Conservation (phyloP, 2,329 filamentous ascomycete genomes). For the Xylariales sp. region DNA sequence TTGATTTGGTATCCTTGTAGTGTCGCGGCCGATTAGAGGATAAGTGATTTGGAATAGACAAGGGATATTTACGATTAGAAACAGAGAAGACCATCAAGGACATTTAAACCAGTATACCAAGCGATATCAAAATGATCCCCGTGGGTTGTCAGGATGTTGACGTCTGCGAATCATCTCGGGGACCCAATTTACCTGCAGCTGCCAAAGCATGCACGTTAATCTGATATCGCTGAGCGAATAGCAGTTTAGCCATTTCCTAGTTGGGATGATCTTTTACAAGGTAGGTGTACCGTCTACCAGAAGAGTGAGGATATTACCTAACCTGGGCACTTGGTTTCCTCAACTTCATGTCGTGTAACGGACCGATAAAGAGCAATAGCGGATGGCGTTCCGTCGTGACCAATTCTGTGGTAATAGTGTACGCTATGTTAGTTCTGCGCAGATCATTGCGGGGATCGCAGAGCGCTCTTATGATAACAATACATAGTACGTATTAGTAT, state of each 20-base stretch:
- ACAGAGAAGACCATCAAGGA: background rate
- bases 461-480: background rate
- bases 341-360: background rate
- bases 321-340: background rate
- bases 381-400: background rate
- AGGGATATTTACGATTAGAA: background rate
- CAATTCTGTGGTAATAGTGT: background rate
- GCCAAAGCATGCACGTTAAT: background rate
- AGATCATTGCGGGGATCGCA: conserved; percentile 9
- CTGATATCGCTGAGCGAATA: background rate
- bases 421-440: conserved; percentile 2
- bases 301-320: background rate
- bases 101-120: conserved; percentile 3
- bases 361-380: background rate
- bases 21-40: background rate
- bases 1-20: background rate
- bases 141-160: background rate
- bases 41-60: too few species aligned
- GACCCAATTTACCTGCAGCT: background rate
- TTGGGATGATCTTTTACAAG: background rate
- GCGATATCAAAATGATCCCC: background rate
- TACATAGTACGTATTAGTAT: background rate
- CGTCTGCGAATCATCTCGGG: conserved; percentile 6
- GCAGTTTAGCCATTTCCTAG: background rate
- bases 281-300: too few species aligned